Base-by-base conservation (phyloP, 306 rosid species). In the Rubus idaeus region DNA sequence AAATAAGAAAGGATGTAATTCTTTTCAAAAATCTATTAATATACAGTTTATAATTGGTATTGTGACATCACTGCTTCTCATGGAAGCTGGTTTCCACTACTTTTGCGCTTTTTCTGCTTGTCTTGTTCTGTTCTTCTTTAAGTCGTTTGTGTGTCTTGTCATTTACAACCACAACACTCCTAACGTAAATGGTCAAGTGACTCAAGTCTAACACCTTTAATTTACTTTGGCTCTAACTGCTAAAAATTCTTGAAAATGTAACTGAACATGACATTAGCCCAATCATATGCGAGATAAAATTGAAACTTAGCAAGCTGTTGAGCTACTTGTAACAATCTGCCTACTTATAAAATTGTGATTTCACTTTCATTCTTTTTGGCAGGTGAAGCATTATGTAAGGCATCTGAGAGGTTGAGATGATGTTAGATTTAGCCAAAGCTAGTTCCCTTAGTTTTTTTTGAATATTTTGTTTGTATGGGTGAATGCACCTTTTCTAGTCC, bases 401-500 rank as follows among this genome's bases (percentile, higher is more conserved):
- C 44, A 12, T 39, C 45, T 17, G 17, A 58, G 45, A 52, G 14
- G 50, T 49, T 63, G 74, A 81, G 53, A 21, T 50, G 52, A 75
- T 62, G 2, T 23, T 69, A 73, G 63, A 39, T 77, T 44, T 72
- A 65, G 55, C 79, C 20, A 46, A 37, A 12, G 35, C 78, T 23
- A 52, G 44, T 72, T 74, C 52, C 63, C 2, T 3, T 42, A 77
- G 44, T 73, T 73, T 14, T 66, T 8, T 51, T 20, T 20, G 58
- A 74, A 73, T 64, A 45, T 74, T 42, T 69, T 68, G 63, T 58
- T 73, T 57, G 52, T 16, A 57, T 44, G 45, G 57, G 47, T 45
- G 47, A 74, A 35, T 41, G 23, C 37, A 23, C 39, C 70, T 58
- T 37, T 37, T 60, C 20, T 7, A 8, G 60, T 40, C 52, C 4